phyloP scores from a whole-genome alignment of 495 filamentous ascomycete species.

The Cairneyella variabilis region DNA sequence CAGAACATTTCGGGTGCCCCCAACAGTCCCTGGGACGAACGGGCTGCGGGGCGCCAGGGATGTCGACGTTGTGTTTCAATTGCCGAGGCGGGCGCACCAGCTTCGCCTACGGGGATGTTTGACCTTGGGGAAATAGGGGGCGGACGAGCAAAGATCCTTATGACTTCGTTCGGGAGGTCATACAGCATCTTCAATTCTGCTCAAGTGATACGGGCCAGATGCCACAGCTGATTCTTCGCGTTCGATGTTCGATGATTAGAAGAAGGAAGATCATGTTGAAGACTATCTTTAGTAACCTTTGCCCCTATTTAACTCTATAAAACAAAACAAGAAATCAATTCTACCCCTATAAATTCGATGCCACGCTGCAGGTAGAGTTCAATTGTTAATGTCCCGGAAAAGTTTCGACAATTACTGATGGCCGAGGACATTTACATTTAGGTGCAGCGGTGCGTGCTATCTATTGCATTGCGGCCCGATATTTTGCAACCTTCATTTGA shows the following conservation, averaged over 20 bases:
- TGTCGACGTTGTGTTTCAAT: background rate
- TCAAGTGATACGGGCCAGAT: background rate
- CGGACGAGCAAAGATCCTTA: background rate
- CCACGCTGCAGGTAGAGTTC: too few relatives aligned
- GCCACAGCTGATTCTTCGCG: background rate
- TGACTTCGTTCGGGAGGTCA: background rate
- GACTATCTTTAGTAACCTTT: background rate
- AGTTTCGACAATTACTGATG: too few relatives aligned
- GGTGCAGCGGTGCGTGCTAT: too few relatives aligned
- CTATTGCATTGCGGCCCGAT: too few relatives aligned
- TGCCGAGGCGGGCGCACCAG: background rate
- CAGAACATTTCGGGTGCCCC: too few relatives aligned
- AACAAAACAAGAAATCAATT: too few relatives aligned
- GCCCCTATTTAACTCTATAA: background rate
- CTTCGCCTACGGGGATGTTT: background rate
- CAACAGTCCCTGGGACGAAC: too few relatives aligned
- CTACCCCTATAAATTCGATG: too few relatives aligned
- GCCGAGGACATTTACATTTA: too few relatives aligned
- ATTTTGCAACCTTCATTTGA: too few relatives aligned
- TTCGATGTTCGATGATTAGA: background rate
- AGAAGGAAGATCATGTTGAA: too few relatives aligned
- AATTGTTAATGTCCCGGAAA: too few relatives aligned
- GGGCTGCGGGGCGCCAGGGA: background rate
- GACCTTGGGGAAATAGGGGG: background rate
- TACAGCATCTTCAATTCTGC: background rate